Evolutionary conservation across 306 rosid species (phyloP).

Genomic region (Prunus mongolica): DNA sequence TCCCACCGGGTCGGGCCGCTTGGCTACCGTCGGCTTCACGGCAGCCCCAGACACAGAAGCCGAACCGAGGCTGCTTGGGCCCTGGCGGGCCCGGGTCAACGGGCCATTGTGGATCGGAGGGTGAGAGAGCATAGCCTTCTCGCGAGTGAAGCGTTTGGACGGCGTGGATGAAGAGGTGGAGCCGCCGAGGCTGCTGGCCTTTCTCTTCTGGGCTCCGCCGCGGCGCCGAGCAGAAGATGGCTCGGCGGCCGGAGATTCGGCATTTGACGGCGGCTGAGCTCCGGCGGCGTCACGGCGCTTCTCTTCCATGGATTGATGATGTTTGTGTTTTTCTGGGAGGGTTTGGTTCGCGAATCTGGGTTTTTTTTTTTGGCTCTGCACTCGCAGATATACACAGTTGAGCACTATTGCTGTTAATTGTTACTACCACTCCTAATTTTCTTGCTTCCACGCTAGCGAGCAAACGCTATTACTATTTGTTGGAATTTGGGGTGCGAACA

Average conservation of each 20-base stretch:
- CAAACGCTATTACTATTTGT: background rate
- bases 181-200: conserved; percentile 37
- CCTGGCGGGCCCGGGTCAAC: conserved; percentile 84
- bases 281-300: conserved; percentile 65
- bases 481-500: background rate
- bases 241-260: conserved; percentile 57
- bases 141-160: conserved; percentile 80
- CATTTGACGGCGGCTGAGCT: conserved; percentile 31
- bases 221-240: conserved; percentile 66
- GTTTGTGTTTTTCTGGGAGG: background rate
- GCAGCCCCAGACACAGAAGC: conserved; percentile 18
- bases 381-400: background rate
- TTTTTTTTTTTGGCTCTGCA: background rate
- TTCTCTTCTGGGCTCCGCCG: conserved; percentile 68
- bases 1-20: background rate
- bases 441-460: background rate
- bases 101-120: conserved; percentile 76
- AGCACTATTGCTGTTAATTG: background rate
- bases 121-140: conserved; percentile 52
- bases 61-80: conserved; percentile 40
- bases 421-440: background rate
- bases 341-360: background rate
- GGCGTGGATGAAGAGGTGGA: conserved; percentile 55
- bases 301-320: conserved; percentile 55
- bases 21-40: conserved; percentile 16